These are phyloP conservation scores for Macrophomina phaseolina DNA, from an alignment of 2,329 filamentous ascomycete species.

Conservation along the genomic window DNA sequence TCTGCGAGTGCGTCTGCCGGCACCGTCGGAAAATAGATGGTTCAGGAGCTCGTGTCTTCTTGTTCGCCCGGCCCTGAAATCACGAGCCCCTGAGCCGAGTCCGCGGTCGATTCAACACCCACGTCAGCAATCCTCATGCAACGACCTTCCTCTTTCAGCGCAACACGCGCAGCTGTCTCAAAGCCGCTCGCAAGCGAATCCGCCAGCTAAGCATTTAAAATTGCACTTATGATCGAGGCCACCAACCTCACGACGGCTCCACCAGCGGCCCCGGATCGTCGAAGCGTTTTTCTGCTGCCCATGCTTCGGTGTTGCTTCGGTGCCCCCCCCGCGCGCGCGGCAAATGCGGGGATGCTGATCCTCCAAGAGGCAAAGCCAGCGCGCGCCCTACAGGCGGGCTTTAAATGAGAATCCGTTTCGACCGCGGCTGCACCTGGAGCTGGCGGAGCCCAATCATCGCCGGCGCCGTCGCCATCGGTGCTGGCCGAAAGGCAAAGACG, in stretches of 20 bases:
- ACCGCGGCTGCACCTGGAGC: background rate
- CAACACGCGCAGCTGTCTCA: background rate
- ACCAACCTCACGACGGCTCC: background rate
- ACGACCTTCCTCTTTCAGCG: background rate
- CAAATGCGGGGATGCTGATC: background rate
- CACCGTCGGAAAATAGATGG: background rate
- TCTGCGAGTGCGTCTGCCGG: background rate
- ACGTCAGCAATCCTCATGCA: background rate
- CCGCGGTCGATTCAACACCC: background rate
- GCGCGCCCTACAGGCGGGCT: background rate
- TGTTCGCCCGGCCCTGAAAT: background rate
- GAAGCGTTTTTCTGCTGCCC: background rate
- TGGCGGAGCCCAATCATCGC: background rate
- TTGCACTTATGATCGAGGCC: background rate
- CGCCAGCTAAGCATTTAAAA: background rate
- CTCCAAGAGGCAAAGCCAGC: background rate
- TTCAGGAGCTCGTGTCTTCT: background rate
- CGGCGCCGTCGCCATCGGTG: background rate
- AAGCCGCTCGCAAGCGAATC: too few species aligned
- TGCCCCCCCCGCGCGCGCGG: background rate
- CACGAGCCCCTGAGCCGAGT: background rate
- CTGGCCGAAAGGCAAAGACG: too few species aligned
- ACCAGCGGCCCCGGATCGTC: slow-evolving; percentile 7
- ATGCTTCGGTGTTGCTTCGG: background rate
- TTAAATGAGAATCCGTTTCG: background rate